Percentiles rank a stretch among this genome's conserved stretches.
phyloP scores from a whole-genome alignment of 305 asterid genomes.

The Fraxinus velutina region DNA sequence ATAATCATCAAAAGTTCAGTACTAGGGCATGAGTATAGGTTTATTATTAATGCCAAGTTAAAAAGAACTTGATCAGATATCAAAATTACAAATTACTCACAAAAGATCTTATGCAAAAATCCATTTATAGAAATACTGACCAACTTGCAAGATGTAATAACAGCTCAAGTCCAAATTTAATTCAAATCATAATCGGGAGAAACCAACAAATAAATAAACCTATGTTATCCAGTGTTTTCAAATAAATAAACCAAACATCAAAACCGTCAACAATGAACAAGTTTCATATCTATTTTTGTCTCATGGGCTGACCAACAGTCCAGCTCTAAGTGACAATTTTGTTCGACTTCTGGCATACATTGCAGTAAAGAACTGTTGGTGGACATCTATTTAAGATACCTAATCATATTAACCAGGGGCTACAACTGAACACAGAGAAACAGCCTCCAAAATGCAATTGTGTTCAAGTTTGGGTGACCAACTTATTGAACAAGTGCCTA shows the following conservation, averaged over 20 bases:
- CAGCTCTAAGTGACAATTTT: neutral
- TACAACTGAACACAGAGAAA: conserved; percentile 2
- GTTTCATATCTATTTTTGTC: neutral
- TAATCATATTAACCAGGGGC: neutral
- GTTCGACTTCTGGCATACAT: neutral
- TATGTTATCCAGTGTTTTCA: neutral
- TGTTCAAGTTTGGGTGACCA: conserved; percentile 5
- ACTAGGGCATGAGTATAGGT: neutral
- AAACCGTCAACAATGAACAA: neutral
- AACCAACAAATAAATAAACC: neutral
- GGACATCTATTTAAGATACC: neutral
- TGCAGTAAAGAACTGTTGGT: neutral
- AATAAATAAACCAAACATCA: neutral
- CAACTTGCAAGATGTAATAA: neutral
- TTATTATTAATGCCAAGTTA: neutral
- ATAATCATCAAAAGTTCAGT: neutral
- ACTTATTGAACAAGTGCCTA: neutral
- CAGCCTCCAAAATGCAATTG: conserved; percentile 4
- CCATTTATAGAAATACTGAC: neutral
- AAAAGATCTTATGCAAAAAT: neutral
- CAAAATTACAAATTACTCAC: neutral
- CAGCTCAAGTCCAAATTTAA: neutral
- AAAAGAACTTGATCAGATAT: neutral
- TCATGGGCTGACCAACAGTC: neutral
- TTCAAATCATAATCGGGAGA: neutral